phyloP scores from a whole-genome alignment of 306 rosid genomes.

The Cucurbita pepo region DNA sequence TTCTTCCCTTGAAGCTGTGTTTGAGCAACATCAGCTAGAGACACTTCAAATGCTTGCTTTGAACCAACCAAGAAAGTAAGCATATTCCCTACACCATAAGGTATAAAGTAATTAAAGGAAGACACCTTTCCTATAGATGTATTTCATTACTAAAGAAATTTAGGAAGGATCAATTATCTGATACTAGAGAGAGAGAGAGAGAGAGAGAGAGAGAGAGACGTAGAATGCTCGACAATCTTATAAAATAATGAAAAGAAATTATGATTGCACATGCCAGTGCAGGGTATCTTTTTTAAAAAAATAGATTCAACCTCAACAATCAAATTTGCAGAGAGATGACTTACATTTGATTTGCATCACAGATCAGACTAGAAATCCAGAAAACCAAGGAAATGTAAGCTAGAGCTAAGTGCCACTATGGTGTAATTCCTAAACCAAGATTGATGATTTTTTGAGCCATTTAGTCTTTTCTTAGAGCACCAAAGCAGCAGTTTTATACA shows the following conservation, averaged over 20 bases:
- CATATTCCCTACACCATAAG: constrained; percentile 50
- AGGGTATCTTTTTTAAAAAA: neutral
- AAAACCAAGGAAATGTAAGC: neutral
- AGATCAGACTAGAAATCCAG: neutral
- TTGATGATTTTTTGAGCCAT: neutral
- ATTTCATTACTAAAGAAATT: neutral
- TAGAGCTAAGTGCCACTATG: neutral
- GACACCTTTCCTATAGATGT: neutral
- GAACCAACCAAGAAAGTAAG: constrained; percentile 77
- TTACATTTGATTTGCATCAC: neutral
- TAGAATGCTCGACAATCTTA: neutral
- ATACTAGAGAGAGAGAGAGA: neutral
- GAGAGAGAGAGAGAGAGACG: neutral
- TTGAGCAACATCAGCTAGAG: constrained; percentile 93
- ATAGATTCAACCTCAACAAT: neutral
- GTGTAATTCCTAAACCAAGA: neutral
- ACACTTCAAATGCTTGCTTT: constrained; percentile 96
- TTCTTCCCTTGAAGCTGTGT: constrained; percentile 92
- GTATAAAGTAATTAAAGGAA: neutral
- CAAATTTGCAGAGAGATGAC: neutral
- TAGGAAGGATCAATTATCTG: neutral
- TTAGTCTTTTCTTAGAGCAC: neutral
- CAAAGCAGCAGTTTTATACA: neutral
- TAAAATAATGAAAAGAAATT: neutral
- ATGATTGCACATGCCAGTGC: neutral